Base-by-base conservation (phyloP, 148 eudicot genomes). In the Rhododendron molle region DNA sequence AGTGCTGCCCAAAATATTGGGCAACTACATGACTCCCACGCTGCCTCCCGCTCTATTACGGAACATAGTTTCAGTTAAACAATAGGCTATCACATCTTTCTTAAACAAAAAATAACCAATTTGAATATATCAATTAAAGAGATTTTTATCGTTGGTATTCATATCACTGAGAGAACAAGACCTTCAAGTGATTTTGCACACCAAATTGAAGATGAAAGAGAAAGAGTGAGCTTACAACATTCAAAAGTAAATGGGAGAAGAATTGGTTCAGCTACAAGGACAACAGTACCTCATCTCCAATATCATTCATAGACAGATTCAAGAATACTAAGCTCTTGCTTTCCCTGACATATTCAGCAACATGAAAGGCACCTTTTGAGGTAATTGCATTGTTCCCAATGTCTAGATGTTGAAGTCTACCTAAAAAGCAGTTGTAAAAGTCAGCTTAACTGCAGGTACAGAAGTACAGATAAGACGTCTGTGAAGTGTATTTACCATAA, bases 241-340 rank as follows among this genome's bases (percentile, higher is more conserved):
- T 74, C 26, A 74, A 71, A 69, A 71, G 38, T 71, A 14, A 23
- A 74, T 8, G 36, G 34, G 44, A 54, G 30, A 77, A 76, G 30
- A 85, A 83, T 34, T 3, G 43, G 32, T 62, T 49, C 76, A 83
- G 80, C 46, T 58, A 7, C 23, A 81, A 52, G 14, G 85, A 88
- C 14, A 67, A 21, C 49, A 58, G 5, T 93, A 96, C 97, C 99
- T 95, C 99, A 89, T 97, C 98, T 88, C 92, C 92, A 81, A 97
- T 97, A 91, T 97, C 98, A 83, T 97, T 97, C 95, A 91, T 92
- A 89, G 93, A 95, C 82, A 97, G 89, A 85, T 87, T 95, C 86
- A 97, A 88, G 93, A 92, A 93, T 56, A 89, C 78, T 86, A 97
- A 89, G 90, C 92, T 92, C 91, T 95, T 94, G 82, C 93, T 93